Conservation (phyloP, 108 stramenopile species). For the Skeletonema marinoi region DNA sequence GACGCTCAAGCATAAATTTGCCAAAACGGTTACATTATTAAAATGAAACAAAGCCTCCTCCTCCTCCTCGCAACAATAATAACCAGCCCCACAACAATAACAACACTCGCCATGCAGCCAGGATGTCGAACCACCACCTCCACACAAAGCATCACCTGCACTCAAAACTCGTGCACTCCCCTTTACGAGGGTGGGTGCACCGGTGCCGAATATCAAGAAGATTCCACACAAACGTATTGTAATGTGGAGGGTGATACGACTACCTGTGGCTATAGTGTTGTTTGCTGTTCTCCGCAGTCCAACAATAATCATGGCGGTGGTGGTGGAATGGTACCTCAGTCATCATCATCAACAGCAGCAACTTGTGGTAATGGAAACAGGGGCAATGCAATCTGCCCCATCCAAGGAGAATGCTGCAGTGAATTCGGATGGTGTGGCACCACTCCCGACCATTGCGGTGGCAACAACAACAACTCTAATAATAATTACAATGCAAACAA, state of each 20-base stretch:
- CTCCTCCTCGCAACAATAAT: too few relatives aligned
- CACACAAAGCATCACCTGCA: background rate
- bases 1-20: too few relatives aligned
- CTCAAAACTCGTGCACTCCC: background rate
- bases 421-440: background rate
- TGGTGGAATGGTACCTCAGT: too few relatives aligned
- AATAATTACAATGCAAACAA: background rate
- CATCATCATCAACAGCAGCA: background rate
- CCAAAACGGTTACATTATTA: too few relatives aligned
- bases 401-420: background rate
- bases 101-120: too few relatives aligned
- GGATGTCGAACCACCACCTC: conserved; percentile 5
- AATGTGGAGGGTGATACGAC: background rate
- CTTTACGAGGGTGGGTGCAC: background rate
- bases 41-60: too few relatives aligned
- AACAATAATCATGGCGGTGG: too few relatives aligned
- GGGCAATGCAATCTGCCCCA: background rate
- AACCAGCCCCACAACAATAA: too few relatives aligned
- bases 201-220: background rate
- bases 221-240: conserved; percentile 1
- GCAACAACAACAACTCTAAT: background rate
- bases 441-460: background rate
- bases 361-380: background rate
- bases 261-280: background rate
- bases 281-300: background rate